These are phyloP conservation scores for Serendipita vermifera DNA, from an alignment of 768 basidiomycete genomes.

Conservation along the genomic window DNA sequence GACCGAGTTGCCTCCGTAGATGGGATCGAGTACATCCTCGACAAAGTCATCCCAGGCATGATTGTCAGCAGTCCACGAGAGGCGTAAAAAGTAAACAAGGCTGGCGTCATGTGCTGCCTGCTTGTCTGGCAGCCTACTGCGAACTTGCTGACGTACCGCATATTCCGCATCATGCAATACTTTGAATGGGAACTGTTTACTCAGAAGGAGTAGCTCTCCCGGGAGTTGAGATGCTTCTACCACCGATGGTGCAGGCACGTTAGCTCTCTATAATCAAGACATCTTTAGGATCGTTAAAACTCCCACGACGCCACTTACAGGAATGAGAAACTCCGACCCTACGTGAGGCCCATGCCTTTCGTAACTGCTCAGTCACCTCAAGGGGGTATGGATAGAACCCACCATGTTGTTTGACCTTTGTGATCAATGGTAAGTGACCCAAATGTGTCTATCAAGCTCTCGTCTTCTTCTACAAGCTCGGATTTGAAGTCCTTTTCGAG, in stretches of 20 bases:
- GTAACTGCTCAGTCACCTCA: background rate
- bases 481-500: background rate
- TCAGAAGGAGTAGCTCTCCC: background rate
- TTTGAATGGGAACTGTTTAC: background rate
- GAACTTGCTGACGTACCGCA: background rate
- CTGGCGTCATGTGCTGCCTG: background rate
- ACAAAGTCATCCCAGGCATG: background rate
- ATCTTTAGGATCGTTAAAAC: too few species aligned
- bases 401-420: conserved; percentile 2
- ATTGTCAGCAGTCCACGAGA: background rate
- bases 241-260: too few species aligned
- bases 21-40: background rate
- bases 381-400: background rate
- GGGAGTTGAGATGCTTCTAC: background rate
- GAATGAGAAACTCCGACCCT: conserved; percentile 8
- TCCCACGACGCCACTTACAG: background rate
- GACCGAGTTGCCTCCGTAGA: background rate
- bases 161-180: background rate
- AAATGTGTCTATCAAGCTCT: conserved; percentile 4
- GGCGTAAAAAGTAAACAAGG: background rate
- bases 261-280: too few species aligned
- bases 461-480: conserved; percentile 4
- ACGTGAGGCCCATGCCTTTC: background rate
- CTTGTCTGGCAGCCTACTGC: background rate
- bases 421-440: background rate